Evolutionary conservation across 169 alveolate species (phyloP).

Genomic region (Pseudocohnilembus persalinus): DNA sequence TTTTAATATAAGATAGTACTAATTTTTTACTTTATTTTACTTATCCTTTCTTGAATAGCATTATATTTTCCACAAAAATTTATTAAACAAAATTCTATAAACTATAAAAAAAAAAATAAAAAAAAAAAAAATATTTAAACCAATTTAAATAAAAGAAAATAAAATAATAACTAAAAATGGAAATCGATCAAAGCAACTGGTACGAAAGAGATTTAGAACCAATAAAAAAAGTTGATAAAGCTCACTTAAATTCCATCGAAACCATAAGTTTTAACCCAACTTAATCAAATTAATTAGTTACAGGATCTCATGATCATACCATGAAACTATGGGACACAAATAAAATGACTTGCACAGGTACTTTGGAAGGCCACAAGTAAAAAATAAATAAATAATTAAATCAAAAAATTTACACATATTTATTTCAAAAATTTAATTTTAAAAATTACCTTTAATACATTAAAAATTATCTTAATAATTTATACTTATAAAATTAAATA

Average conservation of each 20-base stretch:
- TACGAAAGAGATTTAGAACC: constrained; percentile 35
- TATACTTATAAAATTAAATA: background rate
- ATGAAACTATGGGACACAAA: constrained; percentile 43
- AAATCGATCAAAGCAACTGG: constrained; percentile 14
- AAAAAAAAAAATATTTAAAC: background rate
- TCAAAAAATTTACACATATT: background rate
- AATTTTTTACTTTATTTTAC: too few relatives aligned
- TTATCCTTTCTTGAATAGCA: too few relatives aligned
- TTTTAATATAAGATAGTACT: too few relatives aligned
- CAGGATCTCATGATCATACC: constrained; percentile 47
- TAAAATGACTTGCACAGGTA: constrained; percentile 13
- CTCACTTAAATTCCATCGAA: constrained; percentile 46
- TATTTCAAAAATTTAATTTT: too few relatives aligned
- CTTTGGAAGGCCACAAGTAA: constrained; percentile 35
- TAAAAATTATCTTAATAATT: too few relatives aligned
- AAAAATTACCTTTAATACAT: too few relatives aligned
- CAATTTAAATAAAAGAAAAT: too few relatives aligned
- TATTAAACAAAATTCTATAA: too few relatives aligned
- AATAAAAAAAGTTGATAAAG: constrained; percentile 17
- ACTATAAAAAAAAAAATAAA: too few relatives aligned
- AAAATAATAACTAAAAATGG: background rate
- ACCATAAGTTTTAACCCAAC: constrained; percentile 18
- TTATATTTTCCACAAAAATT: background rate
- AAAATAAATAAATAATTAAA: background rate
- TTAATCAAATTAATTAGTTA: constrained; percentile 23